Percentiles rank a stretch among this genome's conserved stretches.
phyloP scores from a whole-genome alignment of 257 asterid species.

The Apocynum venetum region DNA sequence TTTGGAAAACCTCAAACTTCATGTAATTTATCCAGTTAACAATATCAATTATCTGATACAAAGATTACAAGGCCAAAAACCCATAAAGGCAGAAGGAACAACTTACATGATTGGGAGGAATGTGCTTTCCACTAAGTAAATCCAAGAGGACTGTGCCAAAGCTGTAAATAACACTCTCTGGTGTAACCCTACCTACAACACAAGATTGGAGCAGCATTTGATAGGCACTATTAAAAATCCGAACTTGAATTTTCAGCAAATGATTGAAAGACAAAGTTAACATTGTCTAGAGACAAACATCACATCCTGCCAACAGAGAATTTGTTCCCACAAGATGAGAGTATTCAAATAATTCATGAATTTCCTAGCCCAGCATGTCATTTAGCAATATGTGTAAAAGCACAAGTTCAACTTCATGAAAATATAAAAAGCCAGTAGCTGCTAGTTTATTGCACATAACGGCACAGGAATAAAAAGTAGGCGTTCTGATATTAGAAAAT shows the following conservation, averaged over 20 bases:
- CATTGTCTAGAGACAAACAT: background rate
- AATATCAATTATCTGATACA: too few relatives aligned
- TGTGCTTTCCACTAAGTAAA: constrained; percentile 94
- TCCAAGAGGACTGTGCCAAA: constrained; percentile 92
- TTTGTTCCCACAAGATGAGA: background rate
- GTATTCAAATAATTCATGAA: background rate
- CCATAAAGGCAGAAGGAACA: constrained; percentile 3
- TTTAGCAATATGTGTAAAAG: background rate
- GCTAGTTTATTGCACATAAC: background rate
- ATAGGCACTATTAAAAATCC: background rate
- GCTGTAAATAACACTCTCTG: constrained; percentile 87
- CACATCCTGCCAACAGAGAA: background rate
- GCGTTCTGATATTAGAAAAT: background rate
- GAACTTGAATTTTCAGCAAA: background rate
- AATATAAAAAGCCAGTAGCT: background rate
- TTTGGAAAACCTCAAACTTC: background rate
- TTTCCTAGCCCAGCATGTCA: background rate
- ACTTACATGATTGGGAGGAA: constrained; percentile 83
- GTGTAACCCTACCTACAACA: constrained; percentile 82
- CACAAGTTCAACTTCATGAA: background rate
- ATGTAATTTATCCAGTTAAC: background rate
- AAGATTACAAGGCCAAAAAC: background rate
- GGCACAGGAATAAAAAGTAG: background rate
- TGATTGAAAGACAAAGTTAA: background rate
- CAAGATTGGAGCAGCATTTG: background rate